These are phyloP conservation scores for Fraxinus sp. DNA, from an alignment of 305 asterid genomes.

Conservation along the genomic window DNA sequence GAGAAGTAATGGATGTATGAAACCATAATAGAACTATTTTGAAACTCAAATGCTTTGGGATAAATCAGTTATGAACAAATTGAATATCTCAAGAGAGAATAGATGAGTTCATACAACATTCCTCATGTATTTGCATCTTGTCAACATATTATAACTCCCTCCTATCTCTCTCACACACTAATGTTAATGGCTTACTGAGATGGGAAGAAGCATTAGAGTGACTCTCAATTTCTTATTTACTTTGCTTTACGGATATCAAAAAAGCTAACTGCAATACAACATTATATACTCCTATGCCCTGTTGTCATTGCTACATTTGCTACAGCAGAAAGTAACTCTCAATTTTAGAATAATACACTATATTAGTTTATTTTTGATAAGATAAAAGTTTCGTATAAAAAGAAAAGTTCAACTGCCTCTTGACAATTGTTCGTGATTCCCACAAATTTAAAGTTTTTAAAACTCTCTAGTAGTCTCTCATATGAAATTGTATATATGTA, in stretches of 20 bases:
- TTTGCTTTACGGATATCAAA: background rate
- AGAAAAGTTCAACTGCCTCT: background rate
- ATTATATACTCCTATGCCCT: background rate
- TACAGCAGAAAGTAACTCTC: background rate
- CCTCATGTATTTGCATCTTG: background rate
- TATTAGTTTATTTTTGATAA: background rate
- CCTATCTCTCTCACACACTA: background rate
- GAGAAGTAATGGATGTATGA: background rate
- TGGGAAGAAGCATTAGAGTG: background rate
- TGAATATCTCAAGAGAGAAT: background rate
- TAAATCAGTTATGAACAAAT: background rate
- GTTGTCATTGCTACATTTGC: background rate
- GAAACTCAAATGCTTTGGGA: background rate
- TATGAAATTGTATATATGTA: background rate
- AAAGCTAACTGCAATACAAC: background rate
- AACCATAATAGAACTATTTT: background rate
- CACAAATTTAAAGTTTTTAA: background rate
- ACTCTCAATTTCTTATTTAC: background rate
- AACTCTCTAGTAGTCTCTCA: background rate
- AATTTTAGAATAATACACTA: background rate
- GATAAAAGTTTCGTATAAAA: background rate
- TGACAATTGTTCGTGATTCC: background rate
- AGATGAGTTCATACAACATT: background rate
- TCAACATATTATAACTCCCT: background rate
- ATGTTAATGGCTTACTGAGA: background rate